phyloP scores from a whole-genome alignment of 352 stramenopile genomes.

The Paralagenidium karlingii region DNA sequence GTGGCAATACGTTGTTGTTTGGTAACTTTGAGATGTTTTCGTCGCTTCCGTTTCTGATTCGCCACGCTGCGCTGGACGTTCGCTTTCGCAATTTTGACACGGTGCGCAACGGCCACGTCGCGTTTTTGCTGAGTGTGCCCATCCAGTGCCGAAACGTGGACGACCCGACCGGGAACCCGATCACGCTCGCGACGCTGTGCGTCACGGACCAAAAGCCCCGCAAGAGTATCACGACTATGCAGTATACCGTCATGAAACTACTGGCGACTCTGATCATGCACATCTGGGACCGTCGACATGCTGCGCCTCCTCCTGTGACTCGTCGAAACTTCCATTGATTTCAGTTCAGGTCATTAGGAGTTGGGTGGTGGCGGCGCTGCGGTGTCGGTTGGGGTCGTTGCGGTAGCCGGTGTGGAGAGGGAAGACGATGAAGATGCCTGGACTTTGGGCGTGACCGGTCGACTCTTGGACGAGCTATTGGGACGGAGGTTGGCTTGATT shows the following conservation, averaged over 20 bases:
- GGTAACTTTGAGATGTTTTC: slow-evolving; percentile 19
- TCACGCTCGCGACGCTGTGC: slow-evolving; percentile 23
- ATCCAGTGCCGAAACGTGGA: not conserved
- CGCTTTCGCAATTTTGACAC: slow-evolving; percentile 33
- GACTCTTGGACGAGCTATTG: no score
- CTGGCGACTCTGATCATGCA: slow-evolving; percentile 19
- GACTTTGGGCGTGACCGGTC: no score
- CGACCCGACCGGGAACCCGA: slow-evolving; percentile 26
- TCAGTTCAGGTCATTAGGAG: no score
- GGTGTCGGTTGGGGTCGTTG: no score
- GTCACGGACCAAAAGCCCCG: slow-evolving; percentile 24
- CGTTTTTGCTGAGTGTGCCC: slow-evolving; percentile 18
- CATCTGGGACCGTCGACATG: no score
- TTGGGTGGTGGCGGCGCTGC: no score
- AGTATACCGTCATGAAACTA: slow-evolving; percentile 38
- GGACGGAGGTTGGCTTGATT: no score
- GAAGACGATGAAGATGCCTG: no score
- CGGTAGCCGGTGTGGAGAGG: no score
- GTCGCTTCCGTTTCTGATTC: slow-evolving; percentile 23
- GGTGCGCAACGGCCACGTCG: slow-evolving; percentile 8
- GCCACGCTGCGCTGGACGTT: slow-evolving; percentile 28
- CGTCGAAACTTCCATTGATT: no score
- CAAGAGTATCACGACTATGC: slow-evolving; percentile 43
- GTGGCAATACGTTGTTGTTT: no score
- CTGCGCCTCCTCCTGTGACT: no score